phyloP scores from a whole-genome alignment of 139 green algal genomes.

The Chlamydomonas schloesseri region DNA sequence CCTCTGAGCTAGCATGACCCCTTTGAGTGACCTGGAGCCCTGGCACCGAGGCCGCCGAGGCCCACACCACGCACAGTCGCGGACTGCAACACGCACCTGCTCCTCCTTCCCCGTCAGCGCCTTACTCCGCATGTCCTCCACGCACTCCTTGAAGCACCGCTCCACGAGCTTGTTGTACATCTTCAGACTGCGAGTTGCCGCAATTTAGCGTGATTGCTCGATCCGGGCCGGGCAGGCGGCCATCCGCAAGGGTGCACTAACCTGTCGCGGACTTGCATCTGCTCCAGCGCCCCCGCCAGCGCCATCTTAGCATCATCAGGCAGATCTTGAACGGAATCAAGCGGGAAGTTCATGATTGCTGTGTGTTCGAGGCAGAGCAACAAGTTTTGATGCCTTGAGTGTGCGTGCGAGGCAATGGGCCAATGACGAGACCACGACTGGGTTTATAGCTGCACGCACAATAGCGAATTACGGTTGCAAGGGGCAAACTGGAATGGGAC shows the following conservation, averaged over 20 bases:
- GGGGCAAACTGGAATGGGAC: no score
- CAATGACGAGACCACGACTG: no score
- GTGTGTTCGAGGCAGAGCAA: no score
- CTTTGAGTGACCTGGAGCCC: no score
- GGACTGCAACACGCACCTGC: slow-evolving; percentile 81
- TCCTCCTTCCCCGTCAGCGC: slow-evolving; percentile 92
- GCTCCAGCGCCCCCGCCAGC: slow-evolving; percentile 70
- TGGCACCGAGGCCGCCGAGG: no score
- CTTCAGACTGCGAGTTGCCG: slow-evolving; percentile 73
- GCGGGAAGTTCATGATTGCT: slow-evolving; percentile 48
- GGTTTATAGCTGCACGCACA: no score
- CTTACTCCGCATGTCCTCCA: slow-evolving; percentile 93
- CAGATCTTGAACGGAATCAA: slow-evolving; percentile 44
- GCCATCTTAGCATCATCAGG: slow-evolving; percentile 50
- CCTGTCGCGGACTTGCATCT: slow-evolving; percentile 93
- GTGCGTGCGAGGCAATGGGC: no score
- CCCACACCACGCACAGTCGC: no score
- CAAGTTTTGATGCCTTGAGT: no score
- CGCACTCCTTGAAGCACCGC: slow-evolving; percentile 94
- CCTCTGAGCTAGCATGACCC: no score
- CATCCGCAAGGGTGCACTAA: slow-evolving; percentile 28
- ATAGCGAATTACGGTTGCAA: no score
- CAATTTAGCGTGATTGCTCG: not conserved
- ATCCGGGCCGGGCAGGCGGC: not conserved
- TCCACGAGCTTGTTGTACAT: slow-evolving; percentile 99